Conservation (phyloP, 768 basidiomycete genomes). For the Boletus rufocinnamomeus region DNA sequence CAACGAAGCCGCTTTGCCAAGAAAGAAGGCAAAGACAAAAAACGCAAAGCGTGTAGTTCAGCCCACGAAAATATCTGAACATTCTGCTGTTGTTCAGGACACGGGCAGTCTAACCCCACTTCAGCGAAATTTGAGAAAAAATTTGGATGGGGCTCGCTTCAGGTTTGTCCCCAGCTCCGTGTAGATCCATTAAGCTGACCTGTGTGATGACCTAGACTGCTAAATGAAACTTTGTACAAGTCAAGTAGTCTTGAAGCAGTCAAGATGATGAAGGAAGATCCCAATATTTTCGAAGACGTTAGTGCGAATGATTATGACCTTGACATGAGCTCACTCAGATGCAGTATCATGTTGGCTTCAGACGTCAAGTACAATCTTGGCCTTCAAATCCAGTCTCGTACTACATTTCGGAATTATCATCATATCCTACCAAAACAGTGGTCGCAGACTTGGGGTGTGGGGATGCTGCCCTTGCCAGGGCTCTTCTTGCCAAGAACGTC, state of each 20-base stretch:
- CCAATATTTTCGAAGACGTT: slow-evolving; percentile 82
- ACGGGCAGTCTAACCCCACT: slow-evolving; percentile 58
- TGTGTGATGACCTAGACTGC: slow-evolving; percentile 52
- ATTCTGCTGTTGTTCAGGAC: slow-evolving; percentile 13
- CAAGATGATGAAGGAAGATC: slow-evolving; percentile 82
- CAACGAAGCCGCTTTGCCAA: slow-evolving; percentile 5
- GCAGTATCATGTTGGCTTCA: slow-evolving; percentile 95
- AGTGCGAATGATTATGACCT: slow-evolving; percentile 18
- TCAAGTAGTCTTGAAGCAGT: slow-evolving; percentile 73
- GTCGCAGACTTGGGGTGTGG: slow-evolving; percentile 96
- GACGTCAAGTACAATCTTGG: slow-evolving; percentile 90
- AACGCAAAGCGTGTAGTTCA: slow-evolving; percentile 21
- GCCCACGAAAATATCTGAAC: slow-evolving; percentile 22
- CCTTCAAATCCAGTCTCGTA: slow-evolving; percentile 90
- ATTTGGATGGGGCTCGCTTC: slow-evolving; percentile 84
- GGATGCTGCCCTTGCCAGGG: slow-evolving; percentile 83
- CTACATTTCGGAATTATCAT: slow-evolving; percentile 66
- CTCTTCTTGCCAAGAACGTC: slow-evolving; percentile 67
- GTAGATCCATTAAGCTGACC: slow-evolving; percentile 11
- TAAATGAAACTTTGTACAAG: slow-evolving; percentile 94
- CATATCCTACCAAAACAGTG: slow-evolving; percentile 65
- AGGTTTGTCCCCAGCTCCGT: slow-evolving; percentile 45
- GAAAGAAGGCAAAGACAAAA: slow-evolving; percentile 24
- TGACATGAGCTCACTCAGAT: slow-evolving; percentile 15
- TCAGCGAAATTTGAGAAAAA: slow-evolving; percentile 78